Conservation (phyloP, 352 stramenopile genomes). For the Phytopythium litorale region DNA sequence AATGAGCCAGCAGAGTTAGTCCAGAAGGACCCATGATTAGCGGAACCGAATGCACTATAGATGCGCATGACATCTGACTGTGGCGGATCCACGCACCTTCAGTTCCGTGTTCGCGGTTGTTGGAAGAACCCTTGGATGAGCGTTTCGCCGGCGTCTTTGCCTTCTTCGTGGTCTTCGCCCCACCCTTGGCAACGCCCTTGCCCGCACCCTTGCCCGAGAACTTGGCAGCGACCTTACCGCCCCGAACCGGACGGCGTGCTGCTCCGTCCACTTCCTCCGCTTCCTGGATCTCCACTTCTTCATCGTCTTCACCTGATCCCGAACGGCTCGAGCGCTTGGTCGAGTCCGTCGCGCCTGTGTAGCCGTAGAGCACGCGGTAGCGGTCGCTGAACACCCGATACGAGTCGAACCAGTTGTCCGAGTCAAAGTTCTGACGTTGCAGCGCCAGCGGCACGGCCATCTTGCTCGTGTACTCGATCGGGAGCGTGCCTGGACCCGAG, state of each 20-base stretch:
- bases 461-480: constrained; percentile 81
- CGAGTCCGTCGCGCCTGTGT: constrained; percentile 10
- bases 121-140: neutral
- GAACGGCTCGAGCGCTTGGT: neutral
- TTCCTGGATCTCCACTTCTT: constrained; percentile 8
- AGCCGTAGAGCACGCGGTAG: constrained; percentile 50
- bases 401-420: constrained; percentile 59
- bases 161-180: constrained; percentile 1
- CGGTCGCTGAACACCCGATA: constrained; percentile 67
- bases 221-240: constrained; percentile 1
- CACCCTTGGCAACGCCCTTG: constrained; percentile 9
- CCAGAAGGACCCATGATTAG: neutral
- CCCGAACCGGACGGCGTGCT: constrained; percentile 12
- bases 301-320: constrained; percentile 7
- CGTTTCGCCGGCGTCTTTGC: constrained; percentile 2
- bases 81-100: neutral
- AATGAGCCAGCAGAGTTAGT: neutral
- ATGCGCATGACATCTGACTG: neutral
- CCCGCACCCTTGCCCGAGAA: constrained; percentile 7
- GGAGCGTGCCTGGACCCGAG: constrained; percentile 52
- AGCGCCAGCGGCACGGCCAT: constrained; percentile 40
- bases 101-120: constrained; percentile 8
- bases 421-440: constrained; percentile 41
- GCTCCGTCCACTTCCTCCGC: constrained; percentile 10
- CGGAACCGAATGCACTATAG: neutral